Base-by-base conservation (phyloP, 1,139 yeast genomes). In the Pichia sorboxylosa region DNA sequence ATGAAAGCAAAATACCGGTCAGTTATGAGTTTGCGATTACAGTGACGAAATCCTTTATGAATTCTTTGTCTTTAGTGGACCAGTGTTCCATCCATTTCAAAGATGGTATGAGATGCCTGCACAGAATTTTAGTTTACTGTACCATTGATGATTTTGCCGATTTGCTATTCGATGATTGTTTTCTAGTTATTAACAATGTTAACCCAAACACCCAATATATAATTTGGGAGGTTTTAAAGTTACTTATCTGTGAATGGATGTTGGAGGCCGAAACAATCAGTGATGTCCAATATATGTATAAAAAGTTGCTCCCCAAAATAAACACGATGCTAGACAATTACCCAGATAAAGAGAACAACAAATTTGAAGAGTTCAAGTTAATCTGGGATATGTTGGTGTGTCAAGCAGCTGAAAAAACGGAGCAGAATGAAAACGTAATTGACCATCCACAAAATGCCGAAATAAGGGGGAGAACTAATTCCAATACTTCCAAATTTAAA, bases 311-410 rank as follows among this genome's bases (percentile, higher is more conserved):
- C 8, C 4, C 2, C 2, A 32, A 35, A 11, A 9, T 31, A n/a
- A 17, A 20, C 3, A 13, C 18, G 5, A 5, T 30, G n/a, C 18
- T 35, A 13, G 8, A 14, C 8, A 17, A 11, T 3, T 36, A 36
- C 21, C 34, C 29, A 19, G 39, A 36, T 17, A 36, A 36, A 21
- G 39, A 36, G 24, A 33, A 36, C 25, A 10, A 6, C 1, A 36
- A 36, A 16, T 36, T 23, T 24, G 28, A 23, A 10, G 36, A 36
- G 11, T 36, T 36, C 26, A 25, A 20, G 10, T 4, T 28, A 1
- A 27, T 31, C 21, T 31, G 38, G 38, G 22, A 28, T 8, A 31
- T 35, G 32, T 15, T 35, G 5, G 24, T 9, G 7, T 22, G n/a
- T 10, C 17, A 23, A n/a, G 8, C 11, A 16, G 14, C n/a, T n/a